Evolutionary conservation across 331 rosid species (phyloP).

Genomic region (Quercus lobata): DNA sequence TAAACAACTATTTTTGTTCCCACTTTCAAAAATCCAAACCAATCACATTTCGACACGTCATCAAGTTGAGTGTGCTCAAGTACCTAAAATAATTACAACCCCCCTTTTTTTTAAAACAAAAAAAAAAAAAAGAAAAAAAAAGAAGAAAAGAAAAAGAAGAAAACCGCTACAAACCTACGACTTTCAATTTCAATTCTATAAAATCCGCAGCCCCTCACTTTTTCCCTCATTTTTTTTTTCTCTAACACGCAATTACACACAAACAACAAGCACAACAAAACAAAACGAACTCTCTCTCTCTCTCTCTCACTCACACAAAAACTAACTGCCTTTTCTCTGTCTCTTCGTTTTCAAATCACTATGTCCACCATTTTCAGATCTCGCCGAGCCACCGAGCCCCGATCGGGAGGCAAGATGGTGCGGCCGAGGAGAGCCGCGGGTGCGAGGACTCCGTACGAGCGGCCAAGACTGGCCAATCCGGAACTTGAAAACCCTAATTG

Average conservation of each 20-base stretch:
- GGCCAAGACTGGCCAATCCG: conserved; percentile 36
- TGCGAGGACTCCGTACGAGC: conserved; percentile 67
- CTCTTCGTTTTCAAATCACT: not conserved
- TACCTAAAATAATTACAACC: not conserved
- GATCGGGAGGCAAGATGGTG: conserved; percentile 77
- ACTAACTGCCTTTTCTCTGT: not conserved
- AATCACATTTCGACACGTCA: too few species aligned
- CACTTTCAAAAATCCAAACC: too few species aligned
- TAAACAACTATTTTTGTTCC: too few species aligned
- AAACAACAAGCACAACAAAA: too few species aligned
- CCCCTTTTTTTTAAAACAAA: not conserved
- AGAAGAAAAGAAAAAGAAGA: not conserved
- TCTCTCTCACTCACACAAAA: not conserved
- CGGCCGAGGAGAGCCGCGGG: conserved; percentile 46
- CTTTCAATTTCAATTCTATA: not conserved
- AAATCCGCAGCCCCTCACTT: not conserved
- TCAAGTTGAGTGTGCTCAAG: not conserved
- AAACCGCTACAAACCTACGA: conserved; percentile 25
- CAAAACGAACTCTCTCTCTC: not conserved
- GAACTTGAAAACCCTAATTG: conserved; percentile 58
- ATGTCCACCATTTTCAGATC: conserved; percentile 35
- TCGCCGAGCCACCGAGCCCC: conserved; percentile 37
- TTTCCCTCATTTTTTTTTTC: not conserved
- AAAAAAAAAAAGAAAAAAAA: too few species aligned
- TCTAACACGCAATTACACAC: too few species aligned